Evolutionary conservation across 2,329 filamentous ascomycete species (phyloP).

Genomic region (Arthrobotrys conoides): DNA sequence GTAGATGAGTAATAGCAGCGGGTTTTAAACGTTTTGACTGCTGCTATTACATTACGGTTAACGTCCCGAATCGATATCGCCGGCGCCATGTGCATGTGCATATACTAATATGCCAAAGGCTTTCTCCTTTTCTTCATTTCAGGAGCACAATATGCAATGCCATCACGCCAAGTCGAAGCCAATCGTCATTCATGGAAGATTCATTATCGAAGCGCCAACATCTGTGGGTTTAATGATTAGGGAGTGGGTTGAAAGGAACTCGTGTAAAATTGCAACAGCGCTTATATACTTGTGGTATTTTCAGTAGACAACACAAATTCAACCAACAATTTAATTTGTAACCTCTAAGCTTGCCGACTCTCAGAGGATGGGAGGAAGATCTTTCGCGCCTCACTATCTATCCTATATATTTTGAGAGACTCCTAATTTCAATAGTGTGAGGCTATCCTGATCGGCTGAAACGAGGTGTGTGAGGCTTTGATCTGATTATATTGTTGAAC

Average conservation of each 20-base stretch:
- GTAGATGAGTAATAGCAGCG: neutral
- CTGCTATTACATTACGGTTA: neutral
- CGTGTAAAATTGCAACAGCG: neutral
- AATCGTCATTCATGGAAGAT: neutral
- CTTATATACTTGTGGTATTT: conserved; percentile 2
- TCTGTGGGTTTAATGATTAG: neutral
- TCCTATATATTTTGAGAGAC: no score
- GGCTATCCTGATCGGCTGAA: no score
- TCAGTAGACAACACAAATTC: neutral
- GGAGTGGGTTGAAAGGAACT: neutral
- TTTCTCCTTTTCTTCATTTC: neutral
- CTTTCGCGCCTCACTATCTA: no score
- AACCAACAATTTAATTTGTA: neutral
- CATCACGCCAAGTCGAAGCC: neutral
- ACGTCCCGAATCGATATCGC: neutral
- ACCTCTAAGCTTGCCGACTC: no score
- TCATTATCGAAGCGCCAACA: neutral
- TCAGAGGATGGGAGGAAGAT: no score
- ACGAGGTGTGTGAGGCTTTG: no score
- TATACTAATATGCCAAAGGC: no score
- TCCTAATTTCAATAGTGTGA: no score
- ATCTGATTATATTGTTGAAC: no score
- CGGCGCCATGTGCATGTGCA: no score
- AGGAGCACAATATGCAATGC: neutral
- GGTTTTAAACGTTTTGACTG: neutral